These are phyloP conservation scores for Capsicum baccatum DNA, from an alignment of 257 asterid genomes.

Conservation along the genomic window DNA sequence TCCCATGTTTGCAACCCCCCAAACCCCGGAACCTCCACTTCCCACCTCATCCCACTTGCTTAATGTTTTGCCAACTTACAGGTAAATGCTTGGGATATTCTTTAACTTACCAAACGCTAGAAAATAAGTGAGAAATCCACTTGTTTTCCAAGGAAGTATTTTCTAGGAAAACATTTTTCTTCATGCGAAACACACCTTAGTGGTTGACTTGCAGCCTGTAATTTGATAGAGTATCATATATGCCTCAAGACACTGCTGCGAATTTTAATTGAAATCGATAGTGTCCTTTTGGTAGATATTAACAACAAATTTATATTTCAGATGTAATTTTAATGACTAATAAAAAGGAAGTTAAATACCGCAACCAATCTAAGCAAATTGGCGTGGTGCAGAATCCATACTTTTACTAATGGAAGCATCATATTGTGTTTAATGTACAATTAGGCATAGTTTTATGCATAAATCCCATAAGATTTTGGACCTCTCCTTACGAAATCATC, in stretches of 20 bases:
- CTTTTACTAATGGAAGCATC: background rate
- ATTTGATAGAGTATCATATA: background rate
- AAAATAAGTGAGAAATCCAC: too few species aligned
- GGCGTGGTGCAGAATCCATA: background rate
- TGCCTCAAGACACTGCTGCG: background rate
- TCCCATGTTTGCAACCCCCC: too few species aligned
- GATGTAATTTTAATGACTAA: background rate
- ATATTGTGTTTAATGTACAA: background rate
- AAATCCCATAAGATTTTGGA: constrained; percentile 3
- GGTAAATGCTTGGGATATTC: too few species aligned
- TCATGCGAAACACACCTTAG: background rate
- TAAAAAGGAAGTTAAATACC: background rate
- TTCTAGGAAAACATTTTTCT: too few species aligned
- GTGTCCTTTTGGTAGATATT: background rate
- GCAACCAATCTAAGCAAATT: constrained; percentile 16
- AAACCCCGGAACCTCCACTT: too few species aligned
- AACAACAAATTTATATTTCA: background rate
- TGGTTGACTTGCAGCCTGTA: constrained; percentile 11
- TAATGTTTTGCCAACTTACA: too few species aligned
- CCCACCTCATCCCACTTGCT: too few species aligned
- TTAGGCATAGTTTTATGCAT: background rate
- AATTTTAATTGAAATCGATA: background rate
- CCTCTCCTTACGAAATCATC: background rate
- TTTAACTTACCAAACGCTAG: too few species aligned
- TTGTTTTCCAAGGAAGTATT: too few species aligned